Conservation (phyloP, 2,329 filamentous ascomycete species). For the Fusarium brachygibbosum region DNA sequence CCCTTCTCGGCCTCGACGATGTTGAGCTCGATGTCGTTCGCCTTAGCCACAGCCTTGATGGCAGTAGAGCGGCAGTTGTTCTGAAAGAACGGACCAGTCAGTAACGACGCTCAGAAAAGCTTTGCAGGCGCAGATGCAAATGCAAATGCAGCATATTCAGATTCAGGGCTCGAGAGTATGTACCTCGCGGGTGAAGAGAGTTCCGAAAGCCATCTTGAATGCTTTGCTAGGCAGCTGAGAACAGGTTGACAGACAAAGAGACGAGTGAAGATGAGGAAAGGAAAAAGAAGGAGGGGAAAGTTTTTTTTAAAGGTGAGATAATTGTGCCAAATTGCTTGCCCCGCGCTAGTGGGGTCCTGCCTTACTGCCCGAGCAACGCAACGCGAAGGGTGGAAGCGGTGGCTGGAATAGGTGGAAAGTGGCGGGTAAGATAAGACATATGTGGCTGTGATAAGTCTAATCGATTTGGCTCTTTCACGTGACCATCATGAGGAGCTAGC, state of each 20-base stretch:
- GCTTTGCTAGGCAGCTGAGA: constrained; percentile 50
- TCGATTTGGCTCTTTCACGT: constrained; percentile 41
- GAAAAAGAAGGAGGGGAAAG: constrained; percentile 46
- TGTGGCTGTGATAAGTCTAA: constrained; percentile 32
- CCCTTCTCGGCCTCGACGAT: constrained; percentile 77
- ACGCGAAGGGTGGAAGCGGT: constrained; percentile 22
- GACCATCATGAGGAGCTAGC: constrained; percentile 34
- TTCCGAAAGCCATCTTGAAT: constrained; percentile 93
- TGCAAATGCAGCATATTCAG: constrained; percentile 28
- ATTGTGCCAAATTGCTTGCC: constrained; percentile 51
- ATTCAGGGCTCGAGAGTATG: constrained; percentile 41
- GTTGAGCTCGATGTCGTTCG: constrained; percentile 94
- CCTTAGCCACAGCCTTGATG: constrained; percentile 95
- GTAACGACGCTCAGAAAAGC: constrained; percentile 50
- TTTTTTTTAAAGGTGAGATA: constrained; percentile 52
- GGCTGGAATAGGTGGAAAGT: constrained; percentile 25
- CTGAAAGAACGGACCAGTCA: constrained; percentile 63
- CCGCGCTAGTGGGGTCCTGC: constrained; percentile 51
- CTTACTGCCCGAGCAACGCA: constrained; percentile 50
- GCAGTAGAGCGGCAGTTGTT: constrained; percentile 90
- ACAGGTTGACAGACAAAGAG: constrained; percentile 48
- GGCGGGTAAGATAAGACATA: neutral
- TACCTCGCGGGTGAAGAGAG: constrained; percentile 92
- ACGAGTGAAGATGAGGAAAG: constrained; percentile 41
- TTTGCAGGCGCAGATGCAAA: constrained; percentile 17